A percentile compares a stretch with the other conserved stretches of the same genome.
Conservation (phyloP, 306 rosid genomes). For the Vicia faba region DNA sequence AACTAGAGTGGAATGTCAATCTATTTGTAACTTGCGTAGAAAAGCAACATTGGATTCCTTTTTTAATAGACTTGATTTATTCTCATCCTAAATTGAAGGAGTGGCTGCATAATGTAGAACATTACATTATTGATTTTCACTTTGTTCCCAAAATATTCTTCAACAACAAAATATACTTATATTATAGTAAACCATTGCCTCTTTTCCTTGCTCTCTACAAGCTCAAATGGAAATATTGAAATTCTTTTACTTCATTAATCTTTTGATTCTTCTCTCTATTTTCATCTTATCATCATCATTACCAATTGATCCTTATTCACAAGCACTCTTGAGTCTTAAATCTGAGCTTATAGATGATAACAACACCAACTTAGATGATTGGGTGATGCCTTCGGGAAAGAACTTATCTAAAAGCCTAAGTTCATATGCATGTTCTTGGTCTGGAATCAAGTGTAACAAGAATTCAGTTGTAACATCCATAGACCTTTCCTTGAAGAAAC, state of each 20-base stretch:
- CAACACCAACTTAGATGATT: slow-evolving; percentile 59
- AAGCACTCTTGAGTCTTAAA: slow-evolving; percentile 77
- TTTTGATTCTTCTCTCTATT: slow-evolving; percentile 38
- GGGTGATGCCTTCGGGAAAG: slow-evolving; percentile 53
- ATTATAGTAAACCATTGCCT: slow-evolving; percentile 47
- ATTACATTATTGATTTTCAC: no score
- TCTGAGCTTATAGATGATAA: slow-evolving; percentile 61
- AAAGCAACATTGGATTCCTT: no score
- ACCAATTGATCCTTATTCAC: slow-evolving; percentile 65
- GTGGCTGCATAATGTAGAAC: no score
- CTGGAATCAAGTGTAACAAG: slow-evolving; percentile 70
- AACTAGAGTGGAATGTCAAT: no score
- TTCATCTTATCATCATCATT: slow-evolving; percentile 44
- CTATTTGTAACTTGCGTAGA: no score
- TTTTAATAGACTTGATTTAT: no score
- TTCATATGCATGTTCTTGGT: slow-evolving; percentile 79
- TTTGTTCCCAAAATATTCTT: no score
- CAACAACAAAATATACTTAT: slow-evolving; percentile 41
- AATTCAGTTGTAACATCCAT: slow-evolving; percentile 57
- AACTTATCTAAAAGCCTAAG: slow-evolving; percentile 46
- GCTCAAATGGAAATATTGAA: slow-evolving; percentile 75
- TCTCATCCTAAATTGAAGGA: no score
- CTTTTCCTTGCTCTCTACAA: slow-evolving; percentile 44
- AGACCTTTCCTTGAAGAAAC: slow-evolving; percentile 75
- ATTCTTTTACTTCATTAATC: slow-evolving; percentile 42